Base-by-base conservation (phyloP, 2,329 filamentous ascomycete genomes). In the Apiospora hydei region DNA sequence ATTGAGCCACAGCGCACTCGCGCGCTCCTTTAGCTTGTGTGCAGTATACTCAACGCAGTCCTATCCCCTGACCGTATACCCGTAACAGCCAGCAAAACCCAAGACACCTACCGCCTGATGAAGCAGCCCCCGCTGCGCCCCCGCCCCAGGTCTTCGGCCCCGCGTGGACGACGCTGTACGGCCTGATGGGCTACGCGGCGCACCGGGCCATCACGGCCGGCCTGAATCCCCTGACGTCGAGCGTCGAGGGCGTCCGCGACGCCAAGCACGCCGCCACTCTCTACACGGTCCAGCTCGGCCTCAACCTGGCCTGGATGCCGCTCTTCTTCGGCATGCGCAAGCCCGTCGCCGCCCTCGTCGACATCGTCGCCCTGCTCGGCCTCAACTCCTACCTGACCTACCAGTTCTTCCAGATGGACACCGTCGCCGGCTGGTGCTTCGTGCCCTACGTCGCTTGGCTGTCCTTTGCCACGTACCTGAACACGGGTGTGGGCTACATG, bases 261-360 rank as follows among this genome's bases (percentile, higher is more conserved):
- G 90, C 92, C 70, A 89, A 89, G 80, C 87, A 90, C 75, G 92
- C 91, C 76, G 92, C 94, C 72, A 94, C 92, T 0, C 87, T 98
- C 43, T 98, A 98, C 85, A 93, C 93, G 2, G 86, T 95, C 73
- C 95, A 98, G 83, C 90, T 98, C 8, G 93, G 88, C 14, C 86
- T 98, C 69, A 98, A 98, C 81, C 85, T 97, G 43, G 82, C 92
- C 70, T 98, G 94, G 94, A 98, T 95, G 89, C 96, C 96, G 16
- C 88, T 98, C 14, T 98, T 98, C 88, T 98, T 98, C 80, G 88
- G 89, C n/a, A 80, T 92, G 69, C 91, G 92, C 75, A 89, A 90
- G 21, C 94, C 95, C 0, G 86, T 92, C 70, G 89, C 90, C 78
- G 95, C 95, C 4, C 90, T 94, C 8, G 87, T 88, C 41, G 94